phyloP scores from a whole-genome alignment of 1,139 yeast species.

The Candida glucosophila region DNA sequence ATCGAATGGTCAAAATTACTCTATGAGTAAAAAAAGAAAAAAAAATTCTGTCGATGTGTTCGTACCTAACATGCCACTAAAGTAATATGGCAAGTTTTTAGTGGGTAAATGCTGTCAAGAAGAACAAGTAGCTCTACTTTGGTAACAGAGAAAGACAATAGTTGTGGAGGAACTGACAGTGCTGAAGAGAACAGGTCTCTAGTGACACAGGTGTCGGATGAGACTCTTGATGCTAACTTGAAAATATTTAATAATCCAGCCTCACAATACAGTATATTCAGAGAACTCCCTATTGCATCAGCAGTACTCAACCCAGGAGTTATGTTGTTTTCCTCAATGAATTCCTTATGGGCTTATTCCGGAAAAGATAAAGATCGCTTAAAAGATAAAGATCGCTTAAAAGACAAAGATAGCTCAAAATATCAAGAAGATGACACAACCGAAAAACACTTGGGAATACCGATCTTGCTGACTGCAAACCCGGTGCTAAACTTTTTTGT shows the following conservation, averaged over 20 bases:
- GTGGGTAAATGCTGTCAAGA: too few relatives aligned
- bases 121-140: too few relatives aligned
- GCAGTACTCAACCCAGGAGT: conserved; percentile 22
- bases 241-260: conserved; percentile 16
- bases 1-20: too few relatives aligned
- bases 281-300: conserved; percentile 22
- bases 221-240: conserved; percentile 17
- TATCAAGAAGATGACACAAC: conserved; percentile 2
- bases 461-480: conserved; percentile 18
- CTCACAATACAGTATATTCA: conserved; percentile 11
- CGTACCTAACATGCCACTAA: too few relatives aligned
- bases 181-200: too few relatives aligned
- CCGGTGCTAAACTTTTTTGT: conserved; percentile 24
- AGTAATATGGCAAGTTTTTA: too few relatives aligned
- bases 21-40: too few relatives aligned
- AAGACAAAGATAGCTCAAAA: conserved; percentile 3
- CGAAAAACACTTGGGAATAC: conserved; percentile 7
- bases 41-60: too few relatives aligned
- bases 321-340: conserved; percentile 13
- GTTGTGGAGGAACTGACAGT: too few relatives aligned
- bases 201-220: conserved; percentile 16
- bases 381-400: conserved; percentile 4
- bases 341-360: conserved; percentile 10
- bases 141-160: too few relatives aligned
- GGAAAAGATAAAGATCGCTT: conserved; percentile 3